Percentiles rank a stretch among this genome's conserved stretches.
phyloP scores from a whole-genome alignment of 768 basidiomycete genomes.

The Hericium coralloides region DNA sequence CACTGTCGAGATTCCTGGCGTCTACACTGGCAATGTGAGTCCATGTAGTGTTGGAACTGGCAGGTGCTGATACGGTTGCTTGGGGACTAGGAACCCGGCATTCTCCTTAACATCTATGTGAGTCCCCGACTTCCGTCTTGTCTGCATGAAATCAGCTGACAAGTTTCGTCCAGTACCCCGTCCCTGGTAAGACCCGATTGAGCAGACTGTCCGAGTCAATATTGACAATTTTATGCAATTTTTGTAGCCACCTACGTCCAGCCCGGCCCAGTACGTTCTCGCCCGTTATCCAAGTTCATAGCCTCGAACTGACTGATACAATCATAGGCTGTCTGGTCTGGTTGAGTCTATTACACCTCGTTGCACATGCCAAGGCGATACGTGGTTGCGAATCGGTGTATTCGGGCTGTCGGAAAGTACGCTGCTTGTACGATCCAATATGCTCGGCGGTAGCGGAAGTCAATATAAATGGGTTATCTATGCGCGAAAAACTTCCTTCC shows the following conservation, averaged over 20 bases:
- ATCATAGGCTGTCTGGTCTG: background rate
- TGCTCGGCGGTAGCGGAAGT: too few species aligned
- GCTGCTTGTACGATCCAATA: too few species aligned
- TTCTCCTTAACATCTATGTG: constrained; percentile 25
- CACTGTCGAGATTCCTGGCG: constrained; percentile 39
- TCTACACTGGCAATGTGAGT: constrained; percentile 21
- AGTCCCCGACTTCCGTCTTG: background rate
- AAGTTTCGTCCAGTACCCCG: background rate
- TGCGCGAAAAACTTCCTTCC: too few species aligned
- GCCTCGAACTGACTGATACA: too few species aligned
- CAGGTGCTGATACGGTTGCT: background rate
- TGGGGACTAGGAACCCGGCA: constrained; percentile 18
- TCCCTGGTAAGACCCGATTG: background rate
- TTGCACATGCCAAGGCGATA: too few species aligned
- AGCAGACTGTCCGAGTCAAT: background rate
- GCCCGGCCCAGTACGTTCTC: constrained; percentile 2
- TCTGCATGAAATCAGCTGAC: background rate
- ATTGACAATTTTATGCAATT: background rate
- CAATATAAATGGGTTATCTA: too few species aligned
- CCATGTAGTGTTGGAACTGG: background rate
- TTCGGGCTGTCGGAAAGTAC: too few species aligned
- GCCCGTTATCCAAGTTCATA: too few species aligned
- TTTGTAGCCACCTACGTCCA: background rate
- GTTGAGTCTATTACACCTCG: background rate
- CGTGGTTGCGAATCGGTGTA: too few species aligned